Conservation (phyloP, 805 yeast genomes). For the Suhomyces emberorum region DNA sequence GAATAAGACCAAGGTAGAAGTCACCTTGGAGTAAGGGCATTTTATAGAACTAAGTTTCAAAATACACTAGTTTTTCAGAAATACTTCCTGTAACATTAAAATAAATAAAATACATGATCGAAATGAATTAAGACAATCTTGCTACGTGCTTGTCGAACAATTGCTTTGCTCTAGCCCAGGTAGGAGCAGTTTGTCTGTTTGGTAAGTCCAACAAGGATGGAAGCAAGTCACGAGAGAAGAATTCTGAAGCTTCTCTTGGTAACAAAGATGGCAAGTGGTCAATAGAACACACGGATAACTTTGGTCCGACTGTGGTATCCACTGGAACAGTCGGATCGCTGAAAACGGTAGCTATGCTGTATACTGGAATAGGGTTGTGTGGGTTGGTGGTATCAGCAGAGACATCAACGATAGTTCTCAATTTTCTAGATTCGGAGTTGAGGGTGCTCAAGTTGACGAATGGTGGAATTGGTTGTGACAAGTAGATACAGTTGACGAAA, state of each 20-base stretch:
- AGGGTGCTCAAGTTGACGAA: slow-evolving; percentile 70
- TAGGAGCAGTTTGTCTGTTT: slow-evolving; percentile 76
- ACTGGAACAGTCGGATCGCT: slow-evolving; percentile 87
- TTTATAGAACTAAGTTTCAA: no score
- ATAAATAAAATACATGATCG: not conserved
- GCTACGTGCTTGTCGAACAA: slow-evolving; percentile 82
- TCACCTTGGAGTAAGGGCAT: slow-evolving; percentile 52
- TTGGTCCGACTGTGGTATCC: slow-evolving; percentile 74
- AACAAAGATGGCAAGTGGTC: slow-evolving; percentile 94
- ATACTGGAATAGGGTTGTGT: slow-evolving; percentile 96
- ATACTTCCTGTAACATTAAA: no score
- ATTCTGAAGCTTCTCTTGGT: slow-evolving; percentile 97
- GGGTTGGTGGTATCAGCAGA: slow-evolving; percentile 99
- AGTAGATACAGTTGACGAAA: slow-evolving; percentile 93
- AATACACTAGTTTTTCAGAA: no score
- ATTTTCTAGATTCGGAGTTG: slow-evolving; percentile 64
- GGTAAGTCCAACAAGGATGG: slow-evolving; percentile 88
- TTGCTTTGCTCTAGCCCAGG: slow-evolving; percentile 86
- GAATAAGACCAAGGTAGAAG: slow-evolving; percentile 22
- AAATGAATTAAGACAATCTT: slow-evolving; percentile 41
- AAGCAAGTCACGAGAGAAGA: slow-evolving; percentile 78
- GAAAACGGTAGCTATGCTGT: slow-evolving; percentile 85
- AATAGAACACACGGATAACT: slow-evolving; percentile 86
- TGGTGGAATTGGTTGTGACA: slow-evolving; percentile 91
- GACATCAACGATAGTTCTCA: slow-evolving; percentile 93